phyloP scores from a whole-genome alignment of 805 yeast species.

The Citeromyces matritensis region DNA sequence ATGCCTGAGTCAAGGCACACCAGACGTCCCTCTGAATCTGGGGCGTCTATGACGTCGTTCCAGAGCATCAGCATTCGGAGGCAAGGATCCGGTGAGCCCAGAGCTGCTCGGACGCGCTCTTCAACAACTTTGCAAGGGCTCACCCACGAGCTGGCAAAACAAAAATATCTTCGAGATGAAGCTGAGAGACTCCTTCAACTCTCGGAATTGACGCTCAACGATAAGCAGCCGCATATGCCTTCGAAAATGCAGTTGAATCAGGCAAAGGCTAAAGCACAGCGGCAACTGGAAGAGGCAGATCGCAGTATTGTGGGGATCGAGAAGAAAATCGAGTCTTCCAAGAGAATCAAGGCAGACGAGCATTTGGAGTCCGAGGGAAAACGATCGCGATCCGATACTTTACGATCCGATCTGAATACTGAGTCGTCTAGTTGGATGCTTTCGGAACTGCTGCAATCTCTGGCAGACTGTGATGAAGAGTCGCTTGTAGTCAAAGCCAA shows the following conservation, averaged over 20 bases:
- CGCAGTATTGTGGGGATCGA: conserved; percentile 1
- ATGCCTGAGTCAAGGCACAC: too few species aligned
- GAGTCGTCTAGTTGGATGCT: not conserved
- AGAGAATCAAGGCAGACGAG: conserved; percentile 1
- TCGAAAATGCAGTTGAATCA: not conserved
- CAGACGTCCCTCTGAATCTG: too few species aligned
- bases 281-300: conserved; percentile 1
- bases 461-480: conserved; percentile 19
- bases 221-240: too few species aligned
- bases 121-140: too few species aligned
- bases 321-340: conserved; percentile 1
- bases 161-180: not conserved
- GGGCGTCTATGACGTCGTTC: too few species aligned
- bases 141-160: too few species aligned
- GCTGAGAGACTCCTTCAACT: conserved; percentile 1
- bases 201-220: not conserved
- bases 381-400: too few species aligned
- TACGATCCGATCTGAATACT: too few species aligned
- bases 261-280: conserved; percentile 1
- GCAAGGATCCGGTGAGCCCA: too few species aligned
- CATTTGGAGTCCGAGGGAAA: too few species aligned
- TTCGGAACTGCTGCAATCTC: not conserved
- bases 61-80: too few species aligned
- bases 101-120: too few species aligned
- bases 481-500: conserved; percentile 46